phyloP scores from a whole-genome alignment of 306 rosid species.

The Trichosanthes cucumerina region DNA sequence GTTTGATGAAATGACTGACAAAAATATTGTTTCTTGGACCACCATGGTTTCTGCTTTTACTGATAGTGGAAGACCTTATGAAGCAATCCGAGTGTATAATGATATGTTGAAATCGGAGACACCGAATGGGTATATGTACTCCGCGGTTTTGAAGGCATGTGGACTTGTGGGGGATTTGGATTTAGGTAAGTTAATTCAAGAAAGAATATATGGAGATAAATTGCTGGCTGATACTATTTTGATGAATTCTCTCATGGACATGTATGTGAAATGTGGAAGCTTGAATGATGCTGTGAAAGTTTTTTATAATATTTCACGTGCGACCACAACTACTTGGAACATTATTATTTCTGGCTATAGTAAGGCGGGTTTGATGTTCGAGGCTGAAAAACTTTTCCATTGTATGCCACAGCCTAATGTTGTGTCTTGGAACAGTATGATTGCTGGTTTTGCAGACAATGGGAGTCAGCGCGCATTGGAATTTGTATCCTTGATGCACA shows the following conservation, averaged over 20 bases:
- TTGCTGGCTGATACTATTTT: conserved; percentile 55
- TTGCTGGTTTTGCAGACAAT: conserved; percentile 56
- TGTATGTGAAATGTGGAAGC: conserved; percentile 77
- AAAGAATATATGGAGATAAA: conserved; percentile 21
- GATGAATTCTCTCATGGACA: conserved; percentile 81
- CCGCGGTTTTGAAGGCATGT: conserved; percentile 79
- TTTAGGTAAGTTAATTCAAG: conserved; percentile 47
- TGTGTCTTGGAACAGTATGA: conserved; percentile 69
- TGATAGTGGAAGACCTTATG: conserved; percentile 42
- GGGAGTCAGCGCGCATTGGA: conserved; percentile 34
- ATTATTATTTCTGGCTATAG: conserved; percentile 47
- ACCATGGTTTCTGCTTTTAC: conserved; percentile 62
- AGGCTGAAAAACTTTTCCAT: conserved; percentile 48
- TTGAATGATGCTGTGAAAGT: conserved; percentile 49
- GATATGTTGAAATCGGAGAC: conserved; percentile 36
- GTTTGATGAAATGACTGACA: conserved; percentile 65
- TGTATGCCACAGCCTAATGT: conserved; percentile 51
- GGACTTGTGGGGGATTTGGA: conserved; percentile 37
- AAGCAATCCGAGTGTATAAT: conserved; percentile 36
- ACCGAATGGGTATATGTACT: conserved; percentile 62
- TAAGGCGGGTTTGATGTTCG: conserved; percentile 45
- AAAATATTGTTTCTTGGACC: conserved; percentile 61
- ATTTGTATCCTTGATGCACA: conserved; percentile 50
- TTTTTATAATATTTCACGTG: conserved; percentile 30
- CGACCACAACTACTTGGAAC: conserved; percentile 54